Evolutionary conservation across 345 rosid species (phyloP).

Genomic region (Clarkia xantiana): DNA sequence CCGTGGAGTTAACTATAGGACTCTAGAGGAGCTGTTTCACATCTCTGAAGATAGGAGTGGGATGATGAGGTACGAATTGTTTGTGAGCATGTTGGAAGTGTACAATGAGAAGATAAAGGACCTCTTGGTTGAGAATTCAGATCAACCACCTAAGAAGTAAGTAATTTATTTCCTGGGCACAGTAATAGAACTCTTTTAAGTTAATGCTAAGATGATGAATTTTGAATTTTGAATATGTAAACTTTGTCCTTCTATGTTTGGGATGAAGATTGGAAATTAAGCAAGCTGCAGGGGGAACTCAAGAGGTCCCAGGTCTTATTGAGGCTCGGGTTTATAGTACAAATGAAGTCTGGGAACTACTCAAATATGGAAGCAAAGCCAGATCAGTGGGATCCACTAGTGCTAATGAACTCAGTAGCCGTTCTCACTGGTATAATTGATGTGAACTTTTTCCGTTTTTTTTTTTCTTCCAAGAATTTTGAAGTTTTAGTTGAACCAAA

Average conservation of each 20-base stretch:
- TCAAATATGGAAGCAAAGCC: constrained; percentile 57
- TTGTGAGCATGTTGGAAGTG: constrained; percentile 93
- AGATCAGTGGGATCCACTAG: constrained; percentile 94
- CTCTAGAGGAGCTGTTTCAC: constrained; percentile 70
- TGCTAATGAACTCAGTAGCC: constrained; percentile 92
- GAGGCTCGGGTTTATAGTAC: constrained; percentile 66
- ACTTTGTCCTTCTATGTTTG: constrained; percentile 8
- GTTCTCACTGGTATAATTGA: constrained; percentile 77
- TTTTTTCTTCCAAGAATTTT: background rate
- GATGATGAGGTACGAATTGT: constrained; percentile 50
- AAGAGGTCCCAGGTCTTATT: constrained; percentile 87
- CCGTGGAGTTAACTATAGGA: constrained; percentile 88
- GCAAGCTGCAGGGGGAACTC: constrained; percentile 92
- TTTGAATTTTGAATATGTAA: constrained; percentile 22
- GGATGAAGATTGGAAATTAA: constrained; percentile 80
- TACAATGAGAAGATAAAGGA: constrained; percentile 92
- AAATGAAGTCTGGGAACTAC: constrained; percentile 81
- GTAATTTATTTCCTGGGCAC: background rate
- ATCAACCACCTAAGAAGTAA: constrained; percentile 66
- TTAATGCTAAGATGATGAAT: background rate
- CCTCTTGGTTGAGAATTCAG: constrained; percentile 63
- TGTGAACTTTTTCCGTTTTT: background rate
- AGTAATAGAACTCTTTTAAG: background rate
- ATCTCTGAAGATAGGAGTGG: constrained; percentile 44
- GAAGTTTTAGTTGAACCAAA: background rate